Evolutionary conservation across 768 basidiomycete species (phyloP).

Genomic region (Hericium alpestre): DNA sequence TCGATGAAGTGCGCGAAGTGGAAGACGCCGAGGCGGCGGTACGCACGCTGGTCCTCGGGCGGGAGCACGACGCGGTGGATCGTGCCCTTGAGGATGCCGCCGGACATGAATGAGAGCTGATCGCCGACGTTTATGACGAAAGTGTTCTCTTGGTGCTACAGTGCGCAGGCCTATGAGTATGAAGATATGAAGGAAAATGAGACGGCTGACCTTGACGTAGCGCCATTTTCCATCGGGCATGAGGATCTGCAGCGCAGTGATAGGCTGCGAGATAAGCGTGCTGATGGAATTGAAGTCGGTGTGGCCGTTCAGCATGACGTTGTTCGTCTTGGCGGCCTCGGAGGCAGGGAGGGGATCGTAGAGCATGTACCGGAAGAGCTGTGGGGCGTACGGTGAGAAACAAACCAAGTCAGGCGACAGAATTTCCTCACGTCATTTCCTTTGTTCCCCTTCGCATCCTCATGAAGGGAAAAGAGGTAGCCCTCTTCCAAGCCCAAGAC

Average conservation of each 20-base stretch:
- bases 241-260: constrained; percentile 25
- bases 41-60: constrained; percentile 20
- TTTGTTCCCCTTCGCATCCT: constrained; percentile 16
- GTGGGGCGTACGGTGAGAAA: neutral
- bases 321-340: constrained; percentile 23
- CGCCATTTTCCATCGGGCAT: constrained; percentile 28
- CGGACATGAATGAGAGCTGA: constrained; percentile 26
- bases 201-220: constrained; percentile 19
- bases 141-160: constrained; percentile 19
- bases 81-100: constrained; percentile 25
- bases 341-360: constrained; percentile 24
- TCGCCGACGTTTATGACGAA: constrained; percentile 28
- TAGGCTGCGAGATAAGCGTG: constrained; percentile 24
- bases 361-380: constrained; percentile 26
- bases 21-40: constrained; percentile 25
- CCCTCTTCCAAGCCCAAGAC: constrained; percentile 24
- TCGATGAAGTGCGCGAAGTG: constrained; percentile 25
- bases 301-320: constrained; percentile 27
- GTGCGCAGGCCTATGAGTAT: neutral
- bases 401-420: too few species aligned
- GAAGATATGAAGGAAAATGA: too few species aligned
- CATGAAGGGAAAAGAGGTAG: constrained; percentile 23
- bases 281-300: constrained; percentile 23
- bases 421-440: constrained; percentile 18
- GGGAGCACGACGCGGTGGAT: constrained; percentile 28